phyloP scores from a whole-genome alignment of 2,329 filamentous ascomycete species.

The Chrysoporthe puriensis region DNA sequence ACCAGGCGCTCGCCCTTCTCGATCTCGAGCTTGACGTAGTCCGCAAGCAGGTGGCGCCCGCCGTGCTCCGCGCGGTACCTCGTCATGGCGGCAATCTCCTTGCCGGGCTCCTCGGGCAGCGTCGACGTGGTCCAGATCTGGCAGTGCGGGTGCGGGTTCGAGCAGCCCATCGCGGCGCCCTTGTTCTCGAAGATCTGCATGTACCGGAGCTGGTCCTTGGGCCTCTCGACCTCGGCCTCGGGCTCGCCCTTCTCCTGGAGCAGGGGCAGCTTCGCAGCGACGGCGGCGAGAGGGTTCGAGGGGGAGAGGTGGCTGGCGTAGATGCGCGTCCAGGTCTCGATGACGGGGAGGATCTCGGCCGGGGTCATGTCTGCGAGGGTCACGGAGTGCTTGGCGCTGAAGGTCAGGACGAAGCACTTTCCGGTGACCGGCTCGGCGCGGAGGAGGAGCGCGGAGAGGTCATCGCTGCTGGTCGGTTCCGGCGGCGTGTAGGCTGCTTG shows the following conservation, averaged over 20 bases:
- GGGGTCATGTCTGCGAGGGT: conserved; percentile 89
- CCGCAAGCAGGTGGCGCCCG: conserved; percentile 77
- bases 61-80: conserved; percentile 76
- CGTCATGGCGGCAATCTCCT: conserved; percentile 77
- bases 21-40: conserved; percentile 84
- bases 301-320: conserved; percentile 82
- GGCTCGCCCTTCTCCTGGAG: conserved; percentile 40
- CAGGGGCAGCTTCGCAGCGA: conserved; percentile 45
- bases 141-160: conserved; percentile 95
- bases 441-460: conserved; percentile 75
- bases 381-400: conserved; percentile 86
- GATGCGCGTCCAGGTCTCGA: conserved; percentile 89
- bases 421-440: conserved; percentile 86
- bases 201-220: conserved; percentile 82
- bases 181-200: conserved; percentile 99
- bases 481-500: conserved; percentile 74
- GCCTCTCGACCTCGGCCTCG: conserved; percentile 48
- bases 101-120: conserved; percentile 83
- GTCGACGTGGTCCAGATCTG: conserved; percentile 95
- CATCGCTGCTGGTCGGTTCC: conserved; percentile 45
- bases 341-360: conserved; percentile 76
- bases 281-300: conserved; percentile 62
- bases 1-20: conserved; percentile 84
- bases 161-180: conserved; percentile 96
- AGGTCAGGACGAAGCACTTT: conserved; percentile 96